Evolutionary conservation across 1,139 yeast genomes (phyloP).

Genomic region (Saccharomyces pastorianus): DNA sequence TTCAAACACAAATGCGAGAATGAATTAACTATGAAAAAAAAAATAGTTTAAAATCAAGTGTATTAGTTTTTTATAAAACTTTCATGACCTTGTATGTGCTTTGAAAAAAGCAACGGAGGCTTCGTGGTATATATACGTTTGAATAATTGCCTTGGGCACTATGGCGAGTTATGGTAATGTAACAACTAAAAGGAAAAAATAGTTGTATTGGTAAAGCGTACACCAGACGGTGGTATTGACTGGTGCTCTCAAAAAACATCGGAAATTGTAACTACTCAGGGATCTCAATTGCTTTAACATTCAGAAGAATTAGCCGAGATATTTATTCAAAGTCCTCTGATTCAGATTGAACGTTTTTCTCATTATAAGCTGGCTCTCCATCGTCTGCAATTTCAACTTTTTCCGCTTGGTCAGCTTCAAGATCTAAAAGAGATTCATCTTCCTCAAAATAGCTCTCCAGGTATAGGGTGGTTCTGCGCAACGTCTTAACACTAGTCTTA

Average conservation of each 20-base stretch:
- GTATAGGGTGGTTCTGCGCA: neutral
- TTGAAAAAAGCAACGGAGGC: too few relatives aligned
- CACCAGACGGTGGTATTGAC: too few relatives aligned
- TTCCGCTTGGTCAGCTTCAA: neutral
- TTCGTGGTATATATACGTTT: too few relatives aligned
- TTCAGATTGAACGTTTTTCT: neutral
- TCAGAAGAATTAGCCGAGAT: neutral
- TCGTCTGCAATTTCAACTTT: neutral
- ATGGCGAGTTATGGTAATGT: too few relatives aligned
- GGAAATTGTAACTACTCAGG: neutral
- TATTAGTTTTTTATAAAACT: too few relatives aligned
- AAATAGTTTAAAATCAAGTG: too few relatives aligned
- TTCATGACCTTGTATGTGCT: too few relatives aligned
- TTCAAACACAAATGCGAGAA: too few relatives aligned
- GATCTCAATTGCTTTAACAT: neutral
- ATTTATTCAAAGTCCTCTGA: neutral
- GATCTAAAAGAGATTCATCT: neutral
- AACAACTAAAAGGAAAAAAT: too few relatives aligned
- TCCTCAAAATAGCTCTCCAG: neutral
- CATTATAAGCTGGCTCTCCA: neutral
- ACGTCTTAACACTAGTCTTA: neutral
- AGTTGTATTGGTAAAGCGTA: too few relatives aligned
- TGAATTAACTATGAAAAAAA: too few relatives aligned
- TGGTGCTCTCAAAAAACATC: neutral
- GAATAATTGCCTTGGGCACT: too few relatives aligned